These are phyloP conservation scores for Globisporangium acanthophoron DNA, from an alignment of 352 stramenopile species.

Conservation along the genomic window DNA sequence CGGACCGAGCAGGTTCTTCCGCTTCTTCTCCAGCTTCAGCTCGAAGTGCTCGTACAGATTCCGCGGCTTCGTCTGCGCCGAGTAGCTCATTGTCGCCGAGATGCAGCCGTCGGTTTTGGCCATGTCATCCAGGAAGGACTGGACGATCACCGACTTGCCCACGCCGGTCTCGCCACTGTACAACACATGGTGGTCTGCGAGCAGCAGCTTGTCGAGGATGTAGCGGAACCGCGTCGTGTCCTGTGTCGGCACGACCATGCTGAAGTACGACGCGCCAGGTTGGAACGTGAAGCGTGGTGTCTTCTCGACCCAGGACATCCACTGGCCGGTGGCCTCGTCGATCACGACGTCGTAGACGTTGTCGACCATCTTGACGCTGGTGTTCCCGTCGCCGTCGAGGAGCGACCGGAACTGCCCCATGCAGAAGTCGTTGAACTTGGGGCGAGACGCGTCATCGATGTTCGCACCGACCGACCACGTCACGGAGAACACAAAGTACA, in stretches of 20 bases:
- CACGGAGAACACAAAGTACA: constrained; percentile 87
- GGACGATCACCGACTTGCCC: constrained; percentile 91
- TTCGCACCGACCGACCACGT: constrained; percentile 87
- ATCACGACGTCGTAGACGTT: constrained; percentile 86
- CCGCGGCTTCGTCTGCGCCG: constrained; percentile 79
- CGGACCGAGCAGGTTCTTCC: constrained; percentile 75
- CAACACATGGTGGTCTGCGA: constrained; percentile 78
- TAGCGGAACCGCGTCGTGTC: constrained; percentile 94
- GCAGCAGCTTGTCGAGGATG: constrained; percentile 86
- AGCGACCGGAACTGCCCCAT: constrained; percentile 57
- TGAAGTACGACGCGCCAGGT: constrained; percentile 87
- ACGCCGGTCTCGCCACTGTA: constrained; percentile 91
- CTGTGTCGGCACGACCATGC: constrained; percentile 92
- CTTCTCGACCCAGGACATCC: constrained; percentile 84
- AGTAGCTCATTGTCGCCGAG: constrained; percentile 86
- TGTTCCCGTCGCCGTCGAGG: constrained; percentile 42
- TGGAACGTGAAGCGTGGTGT: constrained; percentile 88
- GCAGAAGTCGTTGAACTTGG: constrained; percentile 87
- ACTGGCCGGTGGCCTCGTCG: constrained; percentile 66
- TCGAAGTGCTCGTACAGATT: constrained; percentile 86
- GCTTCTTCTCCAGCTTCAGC: constrained; percentile 78
- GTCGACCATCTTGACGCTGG: constrained; percentile 27
- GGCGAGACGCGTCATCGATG: constrained; percentile 72
- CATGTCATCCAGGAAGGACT: constrained; percentile 88
- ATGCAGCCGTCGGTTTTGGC: constrained; percentile 79